Base-by-base conservation (phyloP, 805 yeast genomes). In the Cyberlindnera subsufficiens region DNA sequence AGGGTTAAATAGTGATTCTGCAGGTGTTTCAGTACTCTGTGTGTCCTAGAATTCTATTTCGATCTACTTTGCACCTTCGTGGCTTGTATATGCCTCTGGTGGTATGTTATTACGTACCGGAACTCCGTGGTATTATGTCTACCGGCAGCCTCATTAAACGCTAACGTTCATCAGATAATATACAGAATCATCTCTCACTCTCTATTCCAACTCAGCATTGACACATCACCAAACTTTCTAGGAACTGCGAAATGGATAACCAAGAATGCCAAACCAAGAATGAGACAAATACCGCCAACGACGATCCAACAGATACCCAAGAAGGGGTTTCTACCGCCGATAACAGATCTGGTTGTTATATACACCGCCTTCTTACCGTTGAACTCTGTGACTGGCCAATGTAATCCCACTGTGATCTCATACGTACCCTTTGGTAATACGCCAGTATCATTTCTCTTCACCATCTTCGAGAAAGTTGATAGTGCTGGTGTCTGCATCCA, bases 401-500 rank as follows among this genome's bases (percentile, higher is more conserved):
- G 89, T 47, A 85, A 67, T 0, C 89, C 93, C 32, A 82, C 72
- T 32, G 72, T 65, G 17, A 82, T 66, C 60, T 82, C 78, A 56
- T 85, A 86, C 11, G 69, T 69, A 32, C 93, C 93, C 5, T 68
- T 66, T 11, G 62, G 56, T 47, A 85, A 61, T 2, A 64, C 63
- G 32, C 78, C 81, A 38, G 77, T 58, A 46, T 76, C 80, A 56
- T 83, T 84, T 58, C 86, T 72, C 42, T 77, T 69, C 10, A 78
- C 77, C 60, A 86, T 62, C 60, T 84, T 85, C 50, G 80, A 75
- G 59, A 82, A 82, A 17, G 70, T 66, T 15, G 90, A 75, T 46
- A 86, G 68, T 0, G 87, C 93, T 6, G 90, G 80, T 2, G 91
- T 80, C 47, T 87, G 74, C 91, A 86, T 85, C 95, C 95, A 86